Evolutionary conservation across 148 eudicot species (phyloP), one percentile per base, ranked within the genome.

Genomic region (Vaccinium darrowii): DNA sequence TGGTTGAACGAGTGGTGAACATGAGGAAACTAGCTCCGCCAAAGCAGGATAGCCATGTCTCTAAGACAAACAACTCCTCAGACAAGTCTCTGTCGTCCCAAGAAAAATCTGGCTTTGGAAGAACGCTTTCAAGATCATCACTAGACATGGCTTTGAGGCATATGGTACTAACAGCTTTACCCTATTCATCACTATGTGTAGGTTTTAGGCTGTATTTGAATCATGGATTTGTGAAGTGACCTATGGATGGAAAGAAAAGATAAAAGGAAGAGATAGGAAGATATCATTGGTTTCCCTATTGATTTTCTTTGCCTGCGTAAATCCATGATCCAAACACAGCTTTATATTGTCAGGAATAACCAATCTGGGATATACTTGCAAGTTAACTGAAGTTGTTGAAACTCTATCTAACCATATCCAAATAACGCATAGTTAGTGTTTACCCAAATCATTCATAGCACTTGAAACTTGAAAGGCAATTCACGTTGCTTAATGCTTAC

Each of bases 141-240:
- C 86, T 96, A 76, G 99, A 96, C 85, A 96, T 96, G 99, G 99
- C 99, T 73, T 85, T 96, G 69, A 88, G 99, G 89, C 98, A 95
- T 87, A 92, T 95, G 92, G 92, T 91, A 89, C 2, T 88, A 50
- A 63, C 82, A 43, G 76, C 16, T 78, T 82, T 15, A 12, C 30
- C 71, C 8, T 71, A 10, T 56, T 56, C 16, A 36, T 16, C 76
- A 33, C 5, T 7, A 33, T 36, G 76, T 21, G 15, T 72, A 15
- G 33, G 49, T 67, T 25, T 67, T 11, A n/a, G 14, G 5, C 10
- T 25, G 13, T 25, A 10, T 25, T 67, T 67, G 39, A 1, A 27
- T 25, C 39, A 67, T 67, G 36, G 15, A 67, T 67, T 67, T 67
- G 9, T 25, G 16, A 67, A 67, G 16, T 6, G 36, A 67, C 11